These are phyloP conservation scores for Friedmanniomyces endolithicus DNA, from an alignment of 495 filamentous ascomycete species.

Conservation along the genomic window DNA sequence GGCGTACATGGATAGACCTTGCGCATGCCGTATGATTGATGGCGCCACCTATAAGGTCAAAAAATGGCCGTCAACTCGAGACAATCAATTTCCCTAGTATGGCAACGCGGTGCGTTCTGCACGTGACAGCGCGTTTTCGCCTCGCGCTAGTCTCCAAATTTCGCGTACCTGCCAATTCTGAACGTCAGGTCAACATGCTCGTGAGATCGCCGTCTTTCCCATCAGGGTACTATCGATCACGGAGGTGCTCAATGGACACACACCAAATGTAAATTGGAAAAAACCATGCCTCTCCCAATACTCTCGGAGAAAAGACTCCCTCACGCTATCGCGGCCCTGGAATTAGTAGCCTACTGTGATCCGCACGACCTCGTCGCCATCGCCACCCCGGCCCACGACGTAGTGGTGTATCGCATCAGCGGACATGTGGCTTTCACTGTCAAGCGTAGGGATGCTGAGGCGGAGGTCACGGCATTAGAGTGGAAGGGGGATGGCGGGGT, in stretches of 20 bases:
- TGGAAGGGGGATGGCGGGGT: conserved; percentile 72
- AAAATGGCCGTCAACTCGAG: too few species aligned
- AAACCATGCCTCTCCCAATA: neutral
- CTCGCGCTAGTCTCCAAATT: neutral
- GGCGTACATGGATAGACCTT: neutral
- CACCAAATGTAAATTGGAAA: too few species aligned
- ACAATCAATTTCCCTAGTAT: too few species aligned
- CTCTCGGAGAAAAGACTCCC: conserved; percentile 45
- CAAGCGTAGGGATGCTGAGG: conserved; percentile 31
- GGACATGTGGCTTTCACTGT: conserved; percentile 56
- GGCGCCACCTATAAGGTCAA: too few species aligned
- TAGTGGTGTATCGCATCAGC: conserved; percentile 55
- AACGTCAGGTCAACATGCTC: too few species aligned
- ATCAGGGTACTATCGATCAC: too few species aligned
- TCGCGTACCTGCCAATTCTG: neutral
- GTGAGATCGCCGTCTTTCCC: too few species aligned
- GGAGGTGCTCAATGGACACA: too few species aligned
- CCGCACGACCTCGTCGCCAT: conserved; percentile 68
- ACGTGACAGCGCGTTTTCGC: neutral
- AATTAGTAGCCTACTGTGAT: conserved; percentile 62
- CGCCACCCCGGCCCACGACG: conserved; percentile 44
- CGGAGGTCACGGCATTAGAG: conserved; percentile 32
- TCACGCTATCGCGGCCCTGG: conserved; percentile 33
- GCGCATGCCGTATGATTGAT: neutral
- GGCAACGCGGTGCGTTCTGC: too few species aligned